Conservation (phyloP, 345 rosid genomes). For the Salix dunnii region DNA sequence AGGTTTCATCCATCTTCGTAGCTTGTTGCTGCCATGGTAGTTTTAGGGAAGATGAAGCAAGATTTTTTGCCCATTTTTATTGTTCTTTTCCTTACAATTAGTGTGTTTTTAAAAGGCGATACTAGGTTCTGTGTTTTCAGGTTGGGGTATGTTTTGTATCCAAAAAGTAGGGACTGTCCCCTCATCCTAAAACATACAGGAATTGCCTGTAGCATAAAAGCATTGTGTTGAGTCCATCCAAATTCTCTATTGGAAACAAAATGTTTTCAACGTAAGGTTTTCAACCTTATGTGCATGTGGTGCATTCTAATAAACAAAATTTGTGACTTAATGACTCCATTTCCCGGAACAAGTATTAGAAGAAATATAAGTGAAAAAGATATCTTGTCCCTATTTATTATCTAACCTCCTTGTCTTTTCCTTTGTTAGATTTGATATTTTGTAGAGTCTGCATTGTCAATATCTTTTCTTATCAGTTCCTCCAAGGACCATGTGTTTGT, state of each 20-base stretch:
- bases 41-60: not conserved
- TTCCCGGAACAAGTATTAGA: not conserved
- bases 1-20: not conserved
- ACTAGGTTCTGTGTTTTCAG: not conserved
- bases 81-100: not conserved
- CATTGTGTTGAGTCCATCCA: not conserved
- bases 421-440: too few relatives aligned
- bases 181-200: not conserved
- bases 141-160: not conserved
- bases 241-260: not conserved
- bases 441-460: too few relatives aligned
- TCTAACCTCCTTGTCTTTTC: too few relatives aligned
- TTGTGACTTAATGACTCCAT: not conserved
- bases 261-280: not conserved
- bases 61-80: not conserved
- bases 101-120: not conserved
- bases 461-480: too few relatives aligned
- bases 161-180: not conserved
- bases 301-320: not conserved
- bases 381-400: too few relatives aligned
- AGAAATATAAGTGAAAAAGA: too few relatives aligned
- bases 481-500: too few relatives aligned
- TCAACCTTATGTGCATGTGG: not conserved
- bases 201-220: not conserved
- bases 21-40: not conserved